These are phyloP conservation scores for Thermoascus crustaceus DNA, from an alignment of 2,329 filamentous ascomycete species.

Conservation along the genomic window DNA sequence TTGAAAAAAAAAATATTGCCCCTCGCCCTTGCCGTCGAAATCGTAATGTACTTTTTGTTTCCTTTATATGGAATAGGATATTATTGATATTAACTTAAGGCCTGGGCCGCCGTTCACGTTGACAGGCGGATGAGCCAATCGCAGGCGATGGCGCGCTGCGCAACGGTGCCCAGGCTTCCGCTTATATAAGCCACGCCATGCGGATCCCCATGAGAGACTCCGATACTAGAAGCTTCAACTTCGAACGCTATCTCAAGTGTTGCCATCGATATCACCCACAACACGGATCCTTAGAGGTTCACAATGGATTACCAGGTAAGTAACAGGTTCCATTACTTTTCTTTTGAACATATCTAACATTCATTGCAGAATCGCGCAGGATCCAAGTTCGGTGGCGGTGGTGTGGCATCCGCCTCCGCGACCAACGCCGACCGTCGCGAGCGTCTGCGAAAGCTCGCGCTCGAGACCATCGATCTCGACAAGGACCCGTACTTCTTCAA, in stretches of 20 bases:
- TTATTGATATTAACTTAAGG: not conserved
- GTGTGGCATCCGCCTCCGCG: slow-evolving; percentile 85
- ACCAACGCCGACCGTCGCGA: slow-evolving; percentile 97
- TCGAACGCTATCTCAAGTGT: slow-evolving; percentile 7
- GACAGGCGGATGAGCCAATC: slow-evolving; percentile 3
- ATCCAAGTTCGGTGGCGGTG: slow-evolving; percentile 95
- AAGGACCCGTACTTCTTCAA: slow-evolving; percentile 99
- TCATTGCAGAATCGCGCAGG: slow-evolving; percentile 73
- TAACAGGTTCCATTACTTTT: not conserved
- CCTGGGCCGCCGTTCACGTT: not conserved
- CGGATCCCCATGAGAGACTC: not conserved
- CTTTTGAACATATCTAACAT: slow-evolving; percentile 5
- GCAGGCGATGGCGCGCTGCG: not conserved
- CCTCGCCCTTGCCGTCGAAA: too few relatives aligned
- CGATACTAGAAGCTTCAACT: slow-evolving; percentile 4
- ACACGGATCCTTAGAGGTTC: not conserved
- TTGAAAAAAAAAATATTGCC: too few relatives aligned
- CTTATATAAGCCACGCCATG: slow-evolving; percentile 18
- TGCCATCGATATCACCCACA: slow-evolving; percentile 3
- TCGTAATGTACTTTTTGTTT: too few relatives aligned
- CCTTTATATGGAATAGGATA: not conserved
- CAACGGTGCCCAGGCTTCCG: slow-evolving; percentile 3
- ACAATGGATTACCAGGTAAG: slow-evolving; percentile 47
- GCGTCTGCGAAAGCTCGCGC: slow-evolving; percentile 91
- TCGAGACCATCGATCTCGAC: slow-evolving; percentile 97